Percentiles rank a stretch among this genome's conserved stretches.
Evolutionary conservation across 805 yeast species (phyloP).

Genomic region (baker's yeast (Saccharomyces cerevisiae)): DNA sequence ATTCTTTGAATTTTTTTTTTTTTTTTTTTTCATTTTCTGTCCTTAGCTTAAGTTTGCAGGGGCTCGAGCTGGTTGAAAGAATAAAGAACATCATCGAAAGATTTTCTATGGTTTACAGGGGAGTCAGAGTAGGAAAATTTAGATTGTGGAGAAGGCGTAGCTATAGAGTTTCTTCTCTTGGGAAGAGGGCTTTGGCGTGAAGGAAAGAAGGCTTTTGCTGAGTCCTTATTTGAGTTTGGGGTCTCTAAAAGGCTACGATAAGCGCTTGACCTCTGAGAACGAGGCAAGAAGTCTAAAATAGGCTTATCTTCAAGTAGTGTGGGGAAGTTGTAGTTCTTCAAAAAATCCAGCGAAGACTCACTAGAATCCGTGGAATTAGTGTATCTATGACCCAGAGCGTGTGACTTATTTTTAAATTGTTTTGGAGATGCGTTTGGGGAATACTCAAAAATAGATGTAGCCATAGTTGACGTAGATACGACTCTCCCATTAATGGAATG

Average conservation of each 20-base stretch:
- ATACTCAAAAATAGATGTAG: slow-evolving; percentile 13
- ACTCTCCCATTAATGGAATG: slow-evolving; percentile 15
- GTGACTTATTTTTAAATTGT: neutral
- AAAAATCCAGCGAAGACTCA: slow-evolving; percentile 20
- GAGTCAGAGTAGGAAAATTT: neutral
- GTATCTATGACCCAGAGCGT: slow-evolving; percentile 2
- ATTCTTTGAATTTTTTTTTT: neutral
- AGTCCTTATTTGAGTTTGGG: neutral
- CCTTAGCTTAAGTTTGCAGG: neutral
- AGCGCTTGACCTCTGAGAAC: neutral
- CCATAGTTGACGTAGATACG: slow-evolving; percentile 27
- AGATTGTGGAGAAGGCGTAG: neutral
- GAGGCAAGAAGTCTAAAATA: slow-evolving; percentile 4
- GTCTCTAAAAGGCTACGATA: neutral
- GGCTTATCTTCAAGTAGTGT: slow-evolving; percentile 22
- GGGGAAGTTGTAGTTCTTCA: slow-evolving; percentile 25
- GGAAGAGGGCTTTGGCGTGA: neutral
- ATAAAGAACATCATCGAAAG: neutral
- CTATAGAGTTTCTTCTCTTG: neutral
- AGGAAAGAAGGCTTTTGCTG: neutral
- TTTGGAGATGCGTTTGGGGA: slow-evolving; percentile 3
- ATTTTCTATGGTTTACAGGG: neutral
- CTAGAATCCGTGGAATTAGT: slow-evolving; percentile 11
- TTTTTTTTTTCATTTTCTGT: neutral
- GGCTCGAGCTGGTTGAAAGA: neutral